A percentile compares a stretch with the other conserved stretches of the same genome.
Conservation (phyloP, 2,329 filamentous ascomycete species). For the Paraphaeosphaeria minitans region DNA sequence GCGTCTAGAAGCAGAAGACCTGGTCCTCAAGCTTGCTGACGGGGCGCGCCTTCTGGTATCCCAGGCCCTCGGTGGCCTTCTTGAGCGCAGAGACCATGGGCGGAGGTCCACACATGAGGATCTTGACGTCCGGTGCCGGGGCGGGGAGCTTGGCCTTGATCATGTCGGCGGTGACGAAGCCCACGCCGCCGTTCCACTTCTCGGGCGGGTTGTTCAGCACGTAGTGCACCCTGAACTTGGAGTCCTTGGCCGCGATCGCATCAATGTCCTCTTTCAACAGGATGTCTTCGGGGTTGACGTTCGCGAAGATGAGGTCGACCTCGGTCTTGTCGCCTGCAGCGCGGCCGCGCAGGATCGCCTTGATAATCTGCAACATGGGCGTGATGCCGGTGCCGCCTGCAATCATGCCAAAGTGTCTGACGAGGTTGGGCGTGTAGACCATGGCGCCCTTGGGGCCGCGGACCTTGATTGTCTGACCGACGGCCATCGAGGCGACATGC, state of each 20-base stretch:
- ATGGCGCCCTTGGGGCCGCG: slow-evolving; percentile 96
- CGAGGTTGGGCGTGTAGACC: slow-evolving; percentile 97
- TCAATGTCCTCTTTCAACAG: slow-evolving; percentile 92
- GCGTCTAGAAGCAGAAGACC: slow-evolving; percentile 85
- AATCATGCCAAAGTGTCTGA: slow-evolving; percentile 95
- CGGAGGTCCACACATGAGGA: slow-evolving; percentile 91
- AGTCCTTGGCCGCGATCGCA: slow-evolving; percentile 74
- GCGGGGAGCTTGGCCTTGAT: slow-evolving; percentile 86
- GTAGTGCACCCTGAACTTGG: slow-evolving; percentile 86
- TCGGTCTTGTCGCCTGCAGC: slow-evolving; percentile 78
- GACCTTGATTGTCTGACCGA: slow-evolving; percentile 83
- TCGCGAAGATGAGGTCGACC: slow-evolving; percentile 95
- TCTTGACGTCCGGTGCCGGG: slow-evolving; percentile 85
- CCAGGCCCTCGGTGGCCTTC: slow-evolving; percentile 88
- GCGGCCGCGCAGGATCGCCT: slow-evolving; percentile 84
- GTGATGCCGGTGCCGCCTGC: slow-evolving; percentile 97
- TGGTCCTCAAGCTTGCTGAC: slow-evolving; percentile 99
- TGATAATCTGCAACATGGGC: slow-evolving; percentile 95
- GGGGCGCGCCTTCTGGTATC: slow-evolving; percentile 88
- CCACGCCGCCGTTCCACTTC: slow-evolving; percentile 88
- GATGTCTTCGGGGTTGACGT: slow-evolving; percentile 92
- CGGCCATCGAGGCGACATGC: slow-evolving; percentile 79
- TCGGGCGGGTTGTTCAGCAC: slow-evolving; percentile 95
- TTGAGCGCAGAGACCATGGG: slow-evolving; percentile 98
- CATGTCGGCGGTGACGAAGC: slow-evolving; percentile 95